Conservation (phyloP, 176 grass and related monocot genomes). For the Aegilops tauschii region DNA sequence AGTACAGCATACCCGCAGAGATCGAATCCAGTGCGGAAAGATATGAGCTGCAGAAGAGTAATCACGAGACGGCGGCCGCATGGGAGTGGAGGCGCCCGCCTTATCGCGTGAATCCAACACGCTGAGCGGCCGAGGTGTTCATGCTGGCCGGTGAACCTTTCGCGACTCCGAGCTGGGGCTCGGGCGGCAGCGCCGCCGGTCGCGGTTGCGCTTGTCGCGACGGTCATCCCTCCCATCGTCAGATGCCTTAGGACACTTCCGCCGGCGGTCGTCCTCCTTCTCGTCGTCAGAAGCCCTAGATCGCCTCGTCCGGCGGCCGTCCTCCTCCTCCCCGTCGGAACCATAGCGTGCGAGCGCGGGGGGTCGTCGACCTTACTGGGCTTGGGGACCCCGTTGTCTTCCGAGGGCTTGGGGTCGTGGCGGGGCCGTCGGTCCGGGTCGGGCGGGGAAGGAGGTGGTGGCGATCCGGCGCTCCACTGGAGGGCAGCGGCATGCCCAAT, state of each 20-base stretch:
- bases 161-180: slow-evolving; percentile 24
- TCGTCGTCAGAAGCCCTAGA: slow-evolving; percentile 41
- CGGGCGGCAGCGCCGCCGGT: neutral
- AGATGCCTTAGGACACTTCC: slow-evolving; percentile 19
- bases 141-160: too few relatives aligned
- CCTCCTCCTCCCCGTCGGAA: slow-evolving; percentile 19
- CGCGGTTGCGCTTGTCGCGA: neutral
- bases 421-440: neutral
- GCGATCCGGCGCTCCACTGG: too few relatives aligned
- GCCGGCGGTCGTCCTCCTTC: neutral
- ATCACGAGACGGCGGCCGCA: too few relatives aligned
- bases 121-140: too few relatives aligned
- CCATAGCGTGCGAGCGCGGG: neutral
- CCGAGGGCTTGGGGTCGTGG: neutral
- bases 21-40: too few relatives aligned
- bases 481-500: too few relatives aligned
- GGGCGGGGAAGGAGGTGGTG: neutral
- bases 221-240: neutral
- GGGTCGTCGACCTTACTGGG: neutral
- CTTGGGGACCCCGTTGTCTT: neutral
- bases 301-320: neutral
- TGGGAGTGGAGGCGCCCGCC: too few relatives aligned
- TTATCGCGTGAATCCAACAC: too few relatives aligned
- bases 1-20: too few relatives aligned
- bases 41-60: too few relatives aligned